Conservation (phyloP, 202 grass and related monocot species). For the Eragrostis tef region DNA sequence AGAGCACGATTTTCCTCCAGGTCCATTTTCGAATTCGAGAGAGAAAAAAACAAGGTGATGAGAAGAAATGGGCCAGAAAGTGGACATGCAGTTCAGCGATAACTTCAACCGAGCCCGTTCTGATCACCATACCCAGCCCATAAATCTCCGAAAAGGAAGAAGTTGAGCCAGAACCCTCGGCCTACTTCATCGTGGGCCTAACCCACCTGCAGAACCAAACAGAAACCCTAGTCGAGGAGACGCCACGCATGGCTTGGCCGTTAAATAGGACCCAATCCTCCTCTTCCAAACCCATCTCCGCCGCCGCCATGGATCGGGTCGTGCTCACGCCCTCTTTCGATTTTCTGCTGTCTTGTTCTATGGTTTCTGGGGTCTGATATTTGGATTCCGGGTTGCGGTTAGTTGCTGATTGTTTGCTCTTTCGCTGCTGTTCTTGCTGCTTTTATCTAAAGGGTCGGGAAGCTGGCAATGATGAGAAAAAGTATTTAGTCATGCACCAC, state of each 20-base stretch:
- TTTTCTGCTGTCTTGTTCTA: neutral
- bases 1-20: neutral
- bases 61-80: neutral
- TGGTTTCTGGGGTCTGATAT: neutral
- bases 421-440: neutral
- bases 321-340: neutral
- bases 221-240: constrained; percentile 1
- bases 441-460: neutral
- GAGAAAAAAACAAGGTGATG: neutral
- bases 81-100: neutral
- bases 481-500: constrained; percentile 61
- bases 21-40: neutral
- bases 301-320: neutral
- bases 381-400: neutral
- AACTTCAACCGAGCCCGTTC: neutral
- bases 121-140: neutral
- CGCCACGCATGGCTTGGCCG: neutral
- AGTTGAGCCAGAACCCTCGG: neutral
- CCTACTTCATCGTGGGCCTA: neutral
- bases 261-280: neutral
- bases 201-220: neutral
- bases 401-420: neutral
- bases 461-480: constrained; percentile 42
- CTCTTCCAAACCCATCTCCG: neutral
- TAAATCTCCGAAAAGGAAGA: neutral